Percentiles rank a stretch among this genome's conserved stretches.
These are phyloP conservation scores for Paracorniculantispora psalliotae DNA, from an alignment of 2,329 filamentous ascomycete genomes.

Conservation along the genomic window DNA sequence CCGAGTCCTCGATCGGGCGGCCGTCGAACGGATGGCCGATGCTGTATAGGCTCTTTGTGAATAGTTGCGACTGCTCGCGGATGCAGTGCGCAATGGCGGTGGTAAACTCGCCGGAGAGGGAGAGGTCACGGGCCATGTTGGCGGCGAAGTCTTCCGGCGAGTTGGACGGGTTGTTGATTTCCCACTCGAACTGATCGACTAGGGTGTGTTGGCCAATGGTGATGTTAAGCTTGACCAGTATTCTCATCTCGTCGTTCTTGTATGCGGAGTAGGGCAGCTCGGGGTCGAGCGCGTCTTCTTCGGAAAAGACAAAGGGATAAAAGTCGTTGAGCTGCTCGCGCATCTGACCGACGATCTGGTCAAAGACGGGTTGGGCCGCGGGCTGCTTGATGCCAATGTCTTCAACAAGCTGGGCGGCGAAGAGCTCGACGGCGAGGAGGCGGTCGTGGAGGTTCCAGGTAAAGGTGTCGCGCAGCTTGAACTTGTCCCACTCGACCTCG, in stretches of 20 bases:
- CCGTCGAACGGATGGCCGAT: slow-evolving; percentile 94
- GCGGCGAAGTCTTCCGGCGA: slow-evolving; percentile 91
- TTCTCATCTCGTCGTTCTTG: slow-evolving; percentile 98
- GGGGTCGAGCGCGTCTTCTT: slow-evolving; percentile 85
- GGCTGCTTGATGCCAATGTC: slow-evolving; percentile 79
- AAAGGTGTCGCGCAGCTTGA: slow-evolving; percentile 93
- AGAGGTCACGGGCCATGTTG: slow-evolving; percentile 84
- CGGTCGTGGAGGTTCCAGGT: slow-evolving; percentile 98
- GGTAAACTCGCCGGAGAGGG: slow-evolving; percentile 89
- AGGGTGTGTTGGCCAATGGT: slow-evolving; percentile 93
- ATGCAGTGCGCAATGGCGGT: slow-evolving; percentile 98
- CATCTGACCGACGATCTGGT: slow-evolving; percentile 63
- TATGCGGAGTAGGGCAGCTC: slow-evolving; percentile 88
- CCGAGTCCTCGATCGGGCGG: slow-evolving; percentile 84
- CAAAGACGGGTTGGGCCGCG: slow-evolving; percentile 57
- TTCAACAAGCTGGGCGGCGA: slow-evolving; percentile 85
- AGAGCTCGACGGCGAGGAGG: slow-evolving; percentile 71
- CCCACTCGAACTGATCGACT: slow-evolving; percentile 98
- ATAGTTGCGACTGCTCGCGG: slow-evolving; percentile 90
- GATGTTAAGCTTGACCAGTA: slow-evolving; percentile 93
- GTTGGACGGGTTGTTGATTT: slow-evolving; percentile 92
- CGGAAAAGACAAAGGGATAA: slow-evolving; percentile 84
- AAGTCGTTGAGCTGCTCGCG: slow-evolving; percentile 89
- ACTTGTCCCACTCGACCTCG: slow-evolving; percentile 92
- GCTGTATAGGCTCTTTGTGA: slow-evolving; percentile 88